A percentile compares a stretch with the other conserved stretches of the same genome.
Evolutionary conservation across 2,329 filamentous ascomycete genomes (phyloP).

Genomic region (Beauveria sp.): DNA sequence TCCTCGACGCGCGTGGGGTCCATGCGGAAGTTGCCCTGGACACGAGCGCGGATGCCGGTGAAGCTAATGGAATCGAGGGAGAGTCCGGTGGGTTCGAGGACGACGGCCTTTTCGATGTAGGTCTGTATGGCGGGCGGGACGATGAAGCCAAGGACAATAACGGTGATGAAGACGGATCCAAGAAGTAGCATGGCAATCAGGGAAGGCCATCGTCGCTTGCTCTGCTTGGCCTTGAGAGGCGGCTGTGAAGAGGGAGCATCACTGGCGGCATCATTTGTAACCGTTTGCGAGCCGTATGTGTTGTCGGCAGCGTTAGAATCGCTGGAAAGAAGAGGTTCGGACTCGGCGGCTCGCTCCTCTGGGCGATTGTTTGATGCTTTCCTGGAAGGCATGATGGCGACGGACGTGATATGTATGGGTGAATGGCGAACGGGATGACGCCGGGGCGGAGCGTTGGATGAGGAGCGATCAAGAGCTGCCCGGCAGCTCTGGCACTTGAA

Average conservation of each 20-base stretch:
- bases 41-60: conserved; percentile 67
- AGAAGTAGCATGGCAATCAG: conserved; percentile 64
- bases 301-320: neutral
- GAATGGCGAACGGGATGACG: neutral
- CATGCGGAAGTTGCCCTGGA: conserved; percentile 75
- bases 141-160: conserved; percentile 74
- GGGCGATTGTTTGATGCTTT: neutral
- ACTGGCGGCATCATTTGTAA: neutral
- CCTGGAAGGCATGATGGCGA: conserved; percentile 5
- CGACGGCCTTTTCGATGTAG: conserved; percentile 76
- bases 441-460: neutral
- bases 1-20: conserved; percentile 71
- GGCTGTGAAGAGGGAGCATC: neutral
- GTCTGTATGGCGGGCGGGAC: conserved; percentile 72
- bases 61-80: conserved; percentile 79
- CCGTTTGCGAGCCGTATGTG: conserved; percentile 5
- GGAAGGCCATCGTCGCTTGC: conserved; percentile 59
- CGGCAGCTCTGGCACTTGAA: neutral
- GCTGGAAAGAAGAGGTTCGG: conserved; percentile 1
- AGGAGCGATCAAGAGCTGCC: neutral
- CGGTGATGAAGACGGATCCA: conserved; percentile 52
- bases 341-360: conserved; percentile 2
- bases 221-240: conserved; percentile 10
- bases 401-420: neutral
- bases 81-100: conserved; percentile 75